Base-by-base conservation (phyloP, 306 rosid genomes). In the barrel medic (Medicago truncatula) region DNA sequence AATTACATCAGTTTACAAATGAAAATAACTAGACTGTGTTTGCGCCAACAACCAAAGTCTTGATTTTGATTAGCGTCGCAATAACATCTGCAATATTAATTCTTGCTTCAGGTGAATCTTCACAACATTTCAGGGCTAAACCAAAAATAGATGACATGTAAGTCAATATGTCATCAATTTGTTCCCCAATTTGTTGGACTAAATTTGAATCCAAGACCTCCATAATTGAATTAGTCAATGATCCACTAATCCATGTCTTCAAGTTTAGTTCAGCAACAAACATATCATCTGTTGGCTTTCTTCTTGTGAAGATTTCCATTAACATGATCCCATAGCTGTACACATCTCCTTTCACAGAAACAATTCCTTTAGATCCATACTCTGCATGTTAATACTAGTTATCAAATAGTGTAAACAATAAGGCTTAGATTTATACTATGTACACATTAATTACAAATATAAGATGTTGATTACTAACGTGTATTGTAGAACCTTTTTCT, bases 191-290 rank as follows among this genome's bases (percentile, higher is more conserved):
- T 56, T 3, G 64, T 38, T 71, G 41, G 28, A 57, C 40, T 57
- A 72, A 57, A 56, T 57, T 72, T 3, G 38, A 57, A 57, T 56
- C 76, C 56, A 72, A 14, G 40, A 72, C 76, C 43, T 72, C 25
- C 13, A 57, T 40, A 17, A 72, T 9, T 14, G 56, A 11, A 43
- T 43, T 43, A 43, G 49, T 15, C 49, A 43, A 43, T 10, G 47
- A 43, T 43, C 1, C 47, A 43, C 4, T 0, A 15, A 43, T 43
- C 49, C 49, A 43, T 43, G 49, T 43, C 4, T 10, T 43, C 5
- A 43, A 43, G 12, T 0, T 43, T 43, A 43, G 49, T 3, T 11
- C 49, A 2, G 49, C 49, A 43, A 11, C 49, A 43, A 43, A 43
- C 49, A 43, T 43, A 11, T 43, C 49, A 43, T 43, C 15, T 43